These are phyloP conservation scores for Fusarium longipes DNA, from an alignment of 2,329 filamentous ascomycete species.

Conservation along the genomic window DNA sequence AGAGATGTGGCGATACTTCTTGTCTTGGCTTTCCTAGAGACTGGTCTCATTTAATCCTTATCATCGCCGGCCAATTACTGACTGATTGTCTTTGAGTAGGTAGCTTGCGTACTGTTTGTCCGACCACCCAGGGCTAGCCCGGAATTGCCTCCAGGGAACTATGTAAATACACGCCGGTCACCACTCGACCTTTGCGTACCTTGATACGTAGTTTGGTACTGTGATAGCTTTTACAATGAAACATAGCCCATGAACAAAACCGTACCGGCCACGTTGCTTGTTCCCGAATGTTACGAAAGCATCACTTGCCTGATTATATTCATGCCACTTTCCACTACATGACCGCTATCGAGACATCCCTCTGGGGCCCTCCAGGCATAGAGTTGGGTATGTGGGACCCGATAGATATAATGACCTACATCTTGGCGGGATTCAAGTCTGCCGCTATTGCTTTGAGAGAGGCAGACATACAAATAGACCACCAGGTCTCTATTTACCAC, in stretches of 20 bases:
- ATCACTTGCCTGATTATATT: slow-evolving; percentile 25
- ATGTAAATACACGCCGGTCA: not conserved
- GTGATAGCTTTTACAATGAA: not conserved
- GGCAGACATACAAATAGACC: slow-evolving; percentile 36
- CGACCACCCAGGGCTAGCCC: slow-evolving; percentile 18
- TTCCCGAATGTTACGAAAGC: not conserved
- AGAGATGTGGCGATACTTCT: no score
- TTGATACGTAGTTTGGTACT: not conserved
- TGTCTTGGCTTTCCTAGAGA: not conserved
- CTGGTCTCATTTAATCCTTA: not conserved
- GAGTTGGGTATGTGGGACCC: slow-evolving; percentile 13
- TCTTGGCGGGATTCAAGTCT: slow-evolving; percentile 12
- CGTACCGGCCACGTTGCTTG: slow-evolving; percentile 18
- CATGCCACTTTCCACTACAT: slow-evolving; percentile 4
- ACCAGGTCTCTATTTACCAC: not conserved
- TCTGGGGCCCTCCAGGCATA: slow-evolving; percentile 22
- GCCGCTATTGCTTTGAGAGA: slow-evolving; percentile 3
- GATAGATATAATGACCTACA: slow-evolving; percentile 4
- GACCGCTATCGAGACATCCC: slow-evolving; percentile 34
- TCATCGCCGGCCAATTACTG: no score
- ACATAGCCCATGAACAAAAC: slow-evolving; percentile 3
- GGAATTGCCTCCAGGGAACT: slow-evolving; percentile 4
- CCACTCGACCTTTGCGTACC: not conserved
- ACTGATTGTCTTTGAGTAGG: no score
- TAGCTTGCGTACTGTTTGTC: not conserved